Evolutionary conservation across 139 green algal species (phyloP).

Genomic region (Astrephomene gubernaculifera): DNA sequence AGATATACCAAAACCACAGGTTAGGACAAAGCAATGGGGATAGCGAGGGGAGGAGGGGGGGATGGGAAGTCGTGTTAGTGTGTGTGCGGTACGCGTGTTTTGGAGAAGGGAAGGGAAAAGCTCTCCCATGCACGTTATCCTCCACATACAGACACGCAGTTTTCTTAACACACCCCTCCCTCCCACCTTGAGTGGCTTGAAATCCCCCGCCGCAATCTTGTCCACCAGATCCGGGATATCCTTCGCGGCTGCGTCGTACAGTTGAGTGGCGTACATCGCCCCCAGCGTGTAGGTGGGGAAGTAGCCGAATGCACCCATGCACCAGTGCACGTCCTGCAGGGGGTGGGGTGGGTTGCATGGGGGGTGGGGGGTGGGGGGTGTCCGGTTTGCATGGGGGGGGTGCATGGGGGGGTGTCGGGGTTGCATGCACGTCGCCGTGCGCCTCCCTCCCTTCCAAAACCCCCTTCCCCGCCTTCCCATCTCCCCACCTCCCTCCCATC

Average conservation of each 20-base stretch:
- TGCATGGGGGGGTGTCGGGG: neutral
- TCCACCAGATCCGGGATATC: slow-evolving; percentile 77
- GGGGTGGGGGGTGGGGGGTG: neutral
- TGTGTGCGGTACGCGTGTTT: neutral
- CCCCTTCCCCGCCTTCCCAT: neutral
- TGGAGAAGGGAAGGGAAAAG: neutral
- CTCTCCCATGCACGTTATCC: no score
- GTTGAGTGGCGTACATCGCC: slow-evolving; percentile 79
- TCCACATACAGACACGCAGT: no score
- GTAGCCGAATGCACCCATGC: slow-evolving; percentile 80
- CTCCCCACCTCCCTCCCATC: neutral
- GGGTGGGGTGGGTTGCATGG: neutral
- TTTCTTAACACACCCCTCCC: no score
- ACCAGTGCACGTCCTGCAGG: slow-evolving; percentile 90
- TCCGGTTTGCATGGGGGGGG: neutral
- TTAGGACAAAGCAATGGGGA: no score
- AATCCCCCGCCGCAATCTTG: slow-evolving; percentile 80
- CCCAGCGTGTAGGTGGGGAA: slow-evolving; percentile 92
- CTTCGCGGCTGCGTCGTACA: slow-evolving; percentile 28
- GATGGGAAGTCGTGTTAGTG: no score
- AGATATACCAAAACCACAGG: no score
- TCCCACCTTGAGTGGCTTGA: slow-evolving; percentile 73
- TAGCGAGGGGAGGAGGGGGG: no score
- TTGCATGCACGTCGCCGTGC: neutral
- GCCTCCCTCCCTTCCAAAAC: neutral